Base-by-base conservation (phyloP, 768 basidiomycete species). In the Termitomyces sp. region DNA sequence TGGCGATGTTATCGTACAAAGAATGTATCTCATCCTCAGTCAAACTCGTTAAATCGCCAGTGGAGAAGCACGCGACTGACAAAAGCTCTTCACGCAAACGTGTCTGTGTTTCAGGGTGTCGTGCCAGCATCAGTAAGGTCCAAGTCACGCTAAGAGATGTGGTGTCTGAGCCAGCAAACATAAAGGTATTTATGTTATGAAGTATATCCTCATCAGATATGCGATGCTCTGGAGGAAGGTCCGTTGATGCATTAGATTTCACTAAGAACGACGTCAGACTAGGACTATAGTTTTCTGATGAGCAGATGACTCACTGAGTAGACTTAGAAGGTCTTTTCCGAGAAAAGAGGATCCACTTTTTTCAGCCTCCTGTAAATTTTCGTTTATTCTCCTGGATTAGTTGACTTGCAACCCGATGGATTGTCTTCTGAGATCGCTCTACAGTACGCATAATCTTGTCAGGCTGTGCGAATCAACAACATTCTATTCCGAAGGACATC, bases 111-210 rank as follows among this genome's bases (percentile, higher is more conserved):
- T 77, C 77, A 0, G 86, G 86, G 69, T 91, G 74, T 66, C 83
- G 79, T 0, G 92, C 86, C 43, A 97, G 82, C 15, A 91, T 76
- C 60, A 86, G 77, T n/a, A 96, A 72, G 2, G 87, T 86, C 94
- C 95, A 97, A 0, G 91, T 91, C 48, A 96, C 74, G 5, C 88
- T 83, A 34, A 95, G 83, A 2, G 91, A 90, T 11, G 89, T 89
- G 0, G 93, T 92, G 68, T 96, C 93, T 12, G 94, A 92, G 4
- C 94, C 94, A 25, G 90, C 92, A 70, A 94, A 93, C 81, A 94
- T 86, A 71, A 96, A 91, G 0, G 93, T 94, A 66, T 91, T 92
- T 72, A 96, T 87, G 61, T 87, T 94, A 68, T 92, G 79, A 11
- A 94, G 79, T 55, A 96, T 87, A 67, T 96, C 95, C 36, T 89